Conservation (phyloP, 257 asterid genomes). For the Penstemon barbatus region DNA sequence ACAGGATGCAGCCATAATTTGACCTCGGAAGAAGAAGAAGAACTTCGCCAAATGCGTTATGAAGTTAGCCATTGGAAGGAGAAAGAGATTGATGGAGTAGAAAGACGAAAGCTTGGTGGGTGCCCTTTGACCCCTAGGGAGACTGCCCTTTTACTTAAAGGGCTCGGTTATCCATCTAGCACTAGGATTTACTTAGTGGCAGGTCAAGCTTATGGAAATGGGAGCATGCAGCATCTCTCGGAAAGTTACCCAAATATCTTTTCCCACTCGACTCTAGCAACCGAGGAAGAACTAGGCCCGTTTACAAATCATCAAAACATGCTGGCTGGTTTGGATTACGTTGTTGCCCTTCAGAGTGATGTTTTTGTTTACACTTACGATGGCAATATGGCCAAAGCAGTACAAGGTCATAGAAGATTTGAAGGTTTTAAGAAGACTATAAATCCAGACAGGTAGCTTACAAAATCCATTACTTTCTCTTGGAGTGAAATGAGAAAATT, state of each 20-base stretch:
- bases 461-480: too few relatives aligned
- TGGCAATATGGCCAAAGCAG: conserved; percentile 99
- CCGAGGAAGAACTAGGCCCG: conserved; percentile 70
- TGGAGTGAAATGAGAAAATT: too few relatives aligned
- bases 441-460: conserved; percentile 52
- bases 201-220: conserved; percentile 92
- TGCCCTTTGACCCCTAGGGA: conserved; percentile 98
- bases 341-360: conserved; percentile 80
- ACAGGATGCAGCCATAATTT: conserved; percentile 95
- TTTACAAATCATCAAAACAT: conserved; percentile 84
- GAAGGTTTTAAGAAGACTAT: conserved; percentile 89
- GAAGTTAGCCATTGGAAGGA: conserved; percentile 98
- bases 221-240: conserved; percentile 76
- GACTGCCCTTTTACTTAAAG: conserved; percentile 84
- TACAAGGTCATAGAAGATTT: conserved; percentile 89
- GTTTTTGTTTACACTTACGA: conserved; percentile 89
- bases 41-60: conserved; percentile 74
- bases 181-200: conserved; percentile 91
- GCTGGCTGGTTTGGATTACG: conserved; percentile 96
- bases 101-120: conserved; percentile 79
- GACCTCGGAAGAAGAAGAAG: conserved; percentile 79
- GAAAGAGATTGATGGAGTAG: conserved; percentile 84
- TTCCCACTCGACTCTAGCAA: conserved; percentile 72
- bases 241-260: conserved; percentile 76
- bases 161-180: conserved; percentile 68